Conservation (phyloP, 2,329 filamentous ascomycete genomes). For the Talaromyces sp. region DNA sequence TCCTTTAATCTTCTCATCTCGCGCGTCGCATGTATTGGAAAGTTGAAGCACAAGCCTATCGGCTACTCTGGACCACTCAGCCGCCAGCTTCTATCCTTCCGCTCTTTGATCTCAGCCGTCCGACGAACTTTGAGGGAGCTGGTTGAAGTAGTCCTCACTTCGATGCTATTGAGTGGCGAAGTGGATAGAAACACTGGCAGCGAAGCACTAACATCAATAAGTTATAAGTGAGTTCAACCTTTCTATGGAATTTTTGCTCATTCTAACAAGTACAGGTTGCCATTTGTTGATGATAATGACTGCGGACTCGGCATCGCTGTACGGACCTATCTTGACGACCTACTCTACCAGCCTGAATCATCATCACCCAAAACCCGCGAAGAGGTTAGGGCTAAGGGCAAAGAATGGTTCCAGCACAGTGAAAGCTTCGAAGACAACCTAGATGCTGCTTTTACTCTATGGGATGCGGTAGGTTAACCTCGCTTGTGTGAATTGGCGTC, state of each 20-base stretch:
- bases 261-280: constrained; percentile 34
- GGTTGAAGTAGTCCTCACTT: constrained; percentile 75
- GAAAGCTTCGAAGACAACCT: constrained; percentile 59
- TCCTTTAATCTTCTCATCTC: constrained; percentile 78
- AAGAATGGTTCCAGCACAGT: constrained; percentile 62
- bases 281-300: constrained; percentile 47
- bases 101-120: constrained; percentile 76
- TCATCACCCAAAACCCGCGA: constrained; percentile 51
- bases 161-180: constrained; percentile 78
- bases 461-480: constrained; percentile 59
- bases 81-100: constrained; percentile 82
- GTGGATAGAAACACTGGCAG: constrained; percentile 60
- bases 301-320: constrained; percentile 50
- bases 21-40: constrained; percentile 78
- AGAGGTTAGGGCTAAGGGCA: constrained; percentile 53
- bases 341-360: constrained; percentile 59
- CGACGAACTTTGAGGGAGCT: constrained; percentile 78
- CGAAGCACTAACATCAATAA: constrained; percentile 67
- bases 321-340: constrained; percentile 49
- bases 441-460: constrained; percentile 60
- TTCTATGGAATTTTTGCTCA: neutral
- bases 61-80: constrained; percentile 94
- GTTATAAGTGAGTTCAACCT: constrained; percentile 61
- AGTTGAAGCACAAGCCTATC: constrained; percentile 76
- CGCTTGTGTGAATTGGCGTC: neutral